A percentile compares a stretch with the other conserved stretches of the same genome.
Evolutionary conservation across 1,284 basidiomycete species (phyloP).

Genomic region (Cerrena zonata): DNA sequence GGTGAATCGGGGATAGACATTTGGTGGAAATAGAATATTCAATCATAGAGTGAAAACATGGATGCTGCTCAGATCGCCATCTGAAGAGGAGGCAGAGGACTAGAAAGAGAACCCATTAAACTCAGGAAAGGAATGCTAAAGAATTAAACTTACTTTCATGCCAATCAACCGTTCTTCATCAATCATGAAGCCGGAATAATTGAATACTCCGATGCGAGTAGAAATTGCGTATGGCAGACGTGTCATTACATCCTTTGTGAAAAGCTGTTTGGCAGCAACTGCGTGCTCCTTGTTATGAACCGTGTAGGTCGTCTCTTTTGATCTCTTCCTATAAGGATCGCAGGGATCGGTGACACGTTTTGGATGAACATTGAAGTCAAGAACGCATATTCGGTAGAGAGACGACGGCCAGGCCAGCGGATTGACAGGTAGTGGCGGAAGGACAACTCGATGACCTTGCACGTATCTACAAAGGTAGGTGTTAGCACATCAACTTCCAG

Average conservation of each 20-base stretch:
- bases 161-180: slow-evolving; percentile 29
- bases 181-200: slow-evolving; percentile 27
- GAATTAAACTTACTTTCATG: slow-evolving; percentile 24
- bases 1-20: no score
- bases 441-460: slow-evolving; percentile 40
- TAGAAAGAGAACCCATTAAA: not conserved
- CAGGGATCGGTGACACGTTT: slow-evolving; percentile 12
- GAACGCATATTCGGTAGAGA: slow-evolving; percentile 10
- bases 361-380: slow-evolving; percentile 34
- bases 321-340: slow-evolving; percentile 1
- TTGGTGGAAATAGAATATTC: no score
- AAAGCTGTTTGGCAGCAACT: slow-evolving; percentile 8
- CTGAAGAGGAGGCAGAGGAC: slow-evolving; percentile 17
- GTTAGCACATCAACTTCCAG: slow-evolving; percentile 3
- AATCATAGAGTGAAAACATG: slow-evolving; percentile 25
- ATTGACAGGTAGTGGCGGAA: slow-evolving; percentile 16
- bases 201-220: slow-evolving; percentile 5
- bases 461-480: slow-evolving; percentile 32
- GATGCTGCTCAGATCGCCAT: slow-evolving; percentile 21
- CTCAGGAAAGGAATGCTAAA: not conserved
- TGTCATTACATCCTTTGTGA: slow-evolving; percentile 11
- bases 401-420: not conserved
- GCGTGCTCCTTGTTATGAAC: not conserved
- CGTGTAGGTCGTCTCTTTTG: not conserved
- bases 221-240: slow-evolving; percentile 13